Evolutionary conservation across 164 flowering plant genomes (phyloP).

Genomic region (Warburgia ugandensis): DNA sequence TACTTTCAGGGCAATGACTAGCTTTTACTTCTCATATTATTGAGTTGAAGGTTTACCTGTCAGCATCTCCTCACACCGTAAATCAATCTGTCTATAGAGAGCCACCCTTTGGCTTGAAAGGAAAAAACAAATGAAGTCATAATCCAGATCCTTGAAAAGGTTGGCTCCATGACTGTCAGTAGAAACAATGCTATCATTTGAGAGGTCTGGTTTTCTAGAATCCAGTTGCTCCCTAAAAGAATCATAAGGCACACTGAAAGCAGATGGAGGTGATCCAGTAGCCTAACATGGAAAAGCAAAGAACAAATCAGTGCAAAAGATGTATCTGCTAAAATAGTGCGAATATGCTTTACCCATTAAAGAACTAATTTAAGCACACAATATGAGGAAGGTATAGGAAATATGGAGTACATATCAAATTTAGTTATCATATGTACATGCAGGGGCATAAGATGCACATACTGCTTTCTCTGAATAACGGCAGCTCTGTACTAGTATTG

Average conservation of each 20-base stretch:
- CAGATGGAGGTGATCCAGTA: conserved; percentile 89
- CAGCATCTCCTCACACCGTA: conserved; percentile 94
- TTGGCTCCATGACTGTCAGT: conserved; percentile 23
- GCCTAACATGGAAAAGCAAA: conserved; percentile 40
- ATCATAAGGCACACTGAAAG: conserved; percentile 79
- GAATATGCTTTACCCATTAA: neutral
- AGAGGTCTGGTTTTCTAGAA: conserved; percentile 19
- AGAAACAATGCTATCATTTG: conserved; percentile 20
- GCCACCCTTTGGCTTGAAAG: conserved; percentile 74
- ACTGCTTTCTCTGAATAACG: too few relatives aligned
- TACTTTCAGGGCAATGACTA: neutral
- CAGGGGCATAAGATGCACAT: too few relatives aligned
- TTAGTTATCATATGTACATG: too few relatives aligned
- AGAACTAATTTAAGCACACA: neutral
- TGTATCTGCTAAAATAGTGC: neutral
- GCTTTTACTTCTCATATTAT: neutral
- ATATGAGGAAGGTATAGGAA: neutral
- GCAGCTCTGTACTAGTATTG: too few relatives aligned
- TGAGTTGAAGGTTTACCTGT: conserved; percentile 39
- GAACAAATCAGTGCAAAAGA: neutral
- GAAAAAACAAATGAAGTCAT: conserved; percentile 82
- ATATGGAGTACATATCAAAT: too few relatives aligned
- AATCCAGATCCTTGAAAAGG: conserved; percentile 54
- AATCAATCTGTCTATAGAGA: conserved; percentile 77
- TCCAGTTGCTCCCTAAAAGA: conserved; percentile 46